phyloP scores from a whole-genome alignment of 768 basidiomycete species.

The Paxillus ammoniavirescens region DNA sequence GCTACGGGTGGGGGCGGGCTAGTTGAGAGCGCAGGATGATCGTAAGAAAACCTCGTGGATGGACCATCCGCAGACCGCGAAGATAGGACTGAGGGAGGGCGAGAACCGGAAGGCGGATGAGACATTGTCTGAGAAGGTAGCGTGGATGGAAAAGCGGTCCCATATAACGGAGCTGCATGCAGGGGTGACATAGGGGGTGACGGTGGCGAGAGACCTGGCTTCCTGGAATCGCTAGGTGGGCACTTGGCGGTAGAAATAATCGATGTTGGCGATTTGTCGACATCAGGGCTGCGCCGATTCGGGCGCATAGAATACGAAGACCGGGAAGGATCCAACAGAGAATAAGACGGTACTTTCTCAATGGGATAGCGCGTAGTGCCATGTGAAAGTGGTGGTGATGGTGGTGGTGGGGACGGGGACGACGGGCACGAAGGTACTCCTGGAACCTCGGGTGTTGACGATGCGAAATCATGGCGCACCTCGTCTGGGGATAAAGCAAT shows the following conservation, averaged over 20 bases:
- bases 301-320: background rate
- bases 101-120: background rate
- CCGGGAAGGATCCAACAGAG: background rate
- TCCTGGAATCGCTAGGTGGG: no score
- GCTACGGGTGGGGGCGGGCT: slow-evolving; percentile 2
- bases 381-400: background rate
- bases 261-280: background rate
- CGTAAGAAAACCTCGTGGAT: background rate
- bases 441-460: background rate
- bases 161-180: no score
- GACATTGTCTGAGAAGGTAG: no score
- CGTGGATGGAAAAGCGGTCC: no score
- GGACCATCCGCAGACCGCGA: background rate
- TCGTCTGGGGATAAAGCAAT: background rate
- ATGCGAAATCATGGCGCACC: background rate
- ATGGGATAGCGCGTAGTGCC: background rate
- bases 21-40: background rate
- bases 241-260: background rate
- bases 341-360: background rate
- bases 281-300: background rate
- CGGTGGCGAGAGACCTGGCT: no score
- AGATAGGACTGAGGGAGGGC: background rate
- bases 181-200: no score
- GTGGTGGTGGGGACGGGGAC: background rate
- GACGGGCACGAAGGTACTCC: background rate